Evolutionary conservation across 129 eudicot species (phyloP).

Genomic region (Helianthus tuberosus): DNA sequence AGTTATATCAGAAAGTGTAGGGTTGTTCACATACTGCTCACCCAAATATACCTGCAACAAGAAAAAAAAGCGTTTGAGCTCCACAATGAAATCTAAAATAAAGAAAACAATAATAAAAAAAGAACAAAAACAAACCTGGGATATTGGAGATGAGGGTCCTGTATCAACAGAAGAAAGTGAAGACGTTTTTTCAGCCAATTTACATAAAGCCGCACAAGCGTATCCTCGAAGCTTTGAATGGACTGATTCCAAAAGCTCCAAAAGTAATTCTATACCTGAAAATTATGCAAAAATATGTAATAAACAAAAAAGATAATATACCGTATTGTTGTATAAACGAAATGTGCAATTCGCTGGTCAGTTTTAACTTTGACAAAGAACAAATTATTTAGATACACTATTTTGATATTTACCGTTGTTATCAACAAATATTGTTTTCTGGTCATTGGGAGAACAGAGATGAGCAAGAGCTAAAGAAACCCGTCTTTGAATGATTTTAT

Average conservation of each 20-base stretch:
- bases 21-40: conserved; percentile 77
- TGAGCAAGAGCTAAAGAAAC: conserved; percentile 90
- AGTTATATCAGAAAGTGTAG: conserved; percentile 77
- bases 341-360: not conserved
- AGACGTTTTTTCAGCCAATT: conserved; percentile 70
- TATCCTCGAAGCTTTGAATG: conserved; percentile 60
- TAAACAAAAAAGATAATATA: not conserved
- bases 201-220: conserved; percentile 70
- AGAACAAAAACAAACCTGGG: conserved; percentile 52
- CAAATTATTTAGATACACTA: not conserved
- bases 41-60: conserved; percentile 72
- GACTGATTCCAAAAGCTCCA: conserved; percentile 70
- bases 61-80: not conserved
- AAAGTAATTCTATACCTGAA: conserved; percentile 71
- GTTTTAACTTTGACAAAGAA: not conserved
- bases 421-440: conserved; percentile 62
- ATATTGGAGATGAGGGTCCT: conserved; percentile 87
- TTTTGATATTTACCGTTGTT: conserved; percentile 49
- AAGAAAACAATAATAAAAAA: not conserved
- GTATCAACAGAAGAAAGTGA: conserved; percentile 72
- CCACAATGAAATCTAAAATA: not conserved
- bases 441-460: conserved; percentile 86
- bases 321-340: not conserved
- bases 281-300: not conserved
- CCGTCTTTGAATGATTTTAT: conserved; percentile 55